Base-by-base conservation (phyloP, 169 alveolate species). In the Eimeria sp. region DNA sequence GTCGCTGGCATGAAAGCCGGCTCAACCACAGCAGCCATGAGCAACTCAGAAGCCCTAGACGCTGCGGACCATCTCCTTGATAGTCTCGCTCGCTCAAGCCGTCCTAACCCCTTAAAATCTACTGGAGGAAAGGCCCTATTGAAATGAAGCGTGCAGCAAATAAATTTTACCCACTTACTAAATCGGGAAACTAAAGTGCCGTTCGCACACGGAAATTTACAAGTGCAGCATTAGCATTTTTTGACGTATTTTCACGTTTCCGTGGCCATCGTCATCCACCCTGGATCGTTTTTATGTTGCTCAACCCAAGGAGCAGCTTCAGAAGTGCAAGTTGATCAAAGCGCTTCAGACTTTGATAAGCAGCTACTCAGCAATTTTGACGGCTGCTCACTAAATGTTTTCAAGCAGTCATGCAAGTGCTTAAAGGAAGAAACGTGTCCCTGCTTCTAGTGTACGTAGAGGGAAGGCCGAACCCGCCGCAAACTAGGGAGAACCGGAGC, bases 41-140 rank as follows among this genome's bases (percentile, higher is more conserved):
- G 94, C 80, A 87, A 8, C 62, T 87, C 83, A 46, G 85, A 66
- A 30, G 58, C 85, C 52, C 25, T 46, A 46, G 46, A 87, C 46
- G 66, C 76, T 18, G 94, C 94, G 58, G 94, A 87, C 13, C 27
- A 37, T 14, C 83, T 87, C 68, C 94, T 87, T 87, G 94, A 62
- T 43, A 64, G 46, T 23, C 71, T 87, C 83, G 56, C 33, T 46
- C 27, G 83, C 58, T 43, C 85, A 64, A 64, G 94, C 23, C 94
- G 83, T n/a, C 4, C 72, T 40, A 40, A 11, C 30, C 62, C 33
- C 18, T 25, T 85, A 58, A 58, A 85, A 18, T 56, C 30, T 49
- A 2, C 68, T 52, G 66, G 88, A 46, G 68, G 49, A 52, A 78
- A 52, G 27, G 49, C 52, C 30, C 16, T 23, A 16, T 14, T 54